Conservation (phyloP, 805 yeast species). For the Candida maris region DNA sequence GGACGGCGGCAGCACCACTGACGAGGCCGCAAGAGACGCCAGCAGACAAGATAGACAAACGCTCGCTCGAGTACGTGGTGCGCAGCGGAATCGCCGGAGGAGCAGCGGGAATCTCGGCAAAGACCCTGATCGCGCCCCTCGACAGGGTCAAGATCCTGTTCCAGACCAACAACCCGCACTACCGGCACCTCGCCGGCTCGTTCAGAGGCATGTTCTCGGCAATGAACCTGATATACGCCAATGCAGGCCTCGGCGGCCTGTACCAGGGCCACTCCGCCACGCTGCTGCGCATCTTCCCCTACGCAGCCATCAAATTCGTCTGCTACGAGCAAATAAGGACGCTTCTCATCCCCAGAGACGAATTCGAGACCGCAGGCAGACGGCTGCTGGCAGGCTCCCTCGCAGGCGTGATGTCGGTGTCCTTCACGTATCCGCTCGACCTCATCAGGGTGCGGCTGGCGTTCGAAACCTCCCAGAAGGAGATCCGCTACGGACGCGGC, state of each 20-base stretch:
- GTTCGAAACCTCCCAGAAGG: conserved; percentile 59
- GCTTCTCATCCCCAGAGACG: conserved; percentile 67
- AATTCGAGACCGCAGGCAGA: conserved; percentile 75
- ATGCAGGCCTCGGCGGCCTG: conserved; percentile 76
- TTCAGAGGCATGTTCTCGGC: conserved; percentile 75
- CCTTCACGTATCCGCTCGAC: conserved; percentile 89
- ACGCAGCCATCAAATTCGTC: conserved; percentile 95
- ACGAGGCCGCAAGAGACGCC: no score
- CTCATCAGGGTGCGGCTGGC: conserved; percentile 88
- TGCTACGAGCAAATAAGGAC: conserved; percentile 91
- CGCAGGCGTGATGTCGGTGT: conserved; percentile 84
- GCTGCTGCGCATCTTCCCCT: conserved; percentile 84
- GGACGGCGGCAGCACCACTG: no score
- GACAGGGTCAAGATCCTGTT: conserved; percentile 93
- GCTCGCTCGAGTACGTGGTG: conserved; percentile 70
- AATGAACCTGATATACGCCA: conserved; percentile 55
- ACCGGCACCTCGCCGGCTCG: conserved; percentile 74
- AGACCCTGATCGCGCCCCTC: conserved; percentile 90
- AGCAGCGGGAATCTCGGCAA: conserved; percentile 92
- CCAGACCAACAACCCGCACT: conserved; percentile 93
- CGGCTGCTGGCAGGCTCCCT: conserved; percentile 85
- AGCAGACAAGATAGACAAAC: conserved; percentile 52
- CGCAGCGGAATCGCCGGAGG: conserved; percentile 94
- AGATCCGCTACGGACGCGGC: conserved; percentile 28
- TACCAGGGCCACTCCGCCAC: conserved; percentile 97